phyloP scores from a whole-genome alignment of 768 basidiomycete species.

The Sistotremastrum niveocremeum region DNA sequence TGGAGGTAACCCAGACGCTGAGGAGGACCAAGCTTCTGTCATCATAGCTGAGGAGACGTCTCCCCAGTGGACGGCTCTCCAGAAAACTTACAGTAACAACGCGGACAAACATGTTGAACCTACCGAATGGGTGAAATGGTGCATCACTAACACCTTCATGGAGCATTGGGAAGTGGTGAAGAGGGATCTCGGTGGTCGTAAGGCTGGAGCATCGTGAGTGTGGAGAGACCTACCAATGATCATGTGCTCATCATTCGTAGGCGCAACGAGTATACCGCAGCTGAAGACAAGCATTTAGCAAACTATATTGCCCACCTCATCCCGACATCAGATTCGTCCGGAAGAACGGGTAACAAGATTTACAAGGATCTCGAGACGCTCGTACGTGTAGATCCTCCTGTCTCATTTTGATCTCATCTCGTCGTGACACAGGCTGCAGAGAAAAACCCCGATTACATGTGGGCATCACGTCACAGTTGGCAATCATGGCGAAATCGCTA shows the following conservation, averaged over 20 bases:
- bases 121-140: slow-evolving; percentile 75
- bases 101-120: slow-evolving; percentile 69
- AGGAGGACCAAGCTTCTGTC: slow-evolving; percentile 56
- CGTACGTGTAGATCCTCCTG: slow-evolving; percentile 23
- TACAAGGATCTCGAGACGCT: slow-evolving; percentile 73
- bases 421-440: slow-evolving; percentile 23
- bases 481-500: slow-evolving; percentile 85
- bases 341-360: slow-evolving; percentile 67
- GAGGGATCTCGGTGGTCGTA: slow-evolving; percentile 72
- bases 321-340: slow-evolving; percentile 71
- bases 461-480: slow-evolving; percentile 79
- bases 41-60: slow-evolving; percentile 73
- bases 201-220: slow-evolving; percentile 68
- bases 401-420: neutral
- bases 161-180: slow-evolving; percentile 65
- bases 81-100: slow-evolving; percentile 56
- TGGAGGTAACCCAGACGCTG: slow-evolving; percentile 63
- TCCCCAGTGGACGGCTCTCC: slow-evolving; percentile 59
- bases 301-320: slow-evolving; percentile 75
- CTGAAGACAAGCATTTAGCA: slow-evolving; percentile 64
- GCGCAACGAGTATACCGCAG: slow-evolving; percentile 63
- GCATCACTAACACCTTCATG: slow-evolving; percentile 53
- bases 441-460: slow-evolving; percentile 56
- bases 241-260: slow-evolving; percentile 20
- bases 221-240: too few species aligned